phyloP scores from a whole-genome alignment of 768 basidiomycete species.

The Gloeostereum incarnatum region DNA sequence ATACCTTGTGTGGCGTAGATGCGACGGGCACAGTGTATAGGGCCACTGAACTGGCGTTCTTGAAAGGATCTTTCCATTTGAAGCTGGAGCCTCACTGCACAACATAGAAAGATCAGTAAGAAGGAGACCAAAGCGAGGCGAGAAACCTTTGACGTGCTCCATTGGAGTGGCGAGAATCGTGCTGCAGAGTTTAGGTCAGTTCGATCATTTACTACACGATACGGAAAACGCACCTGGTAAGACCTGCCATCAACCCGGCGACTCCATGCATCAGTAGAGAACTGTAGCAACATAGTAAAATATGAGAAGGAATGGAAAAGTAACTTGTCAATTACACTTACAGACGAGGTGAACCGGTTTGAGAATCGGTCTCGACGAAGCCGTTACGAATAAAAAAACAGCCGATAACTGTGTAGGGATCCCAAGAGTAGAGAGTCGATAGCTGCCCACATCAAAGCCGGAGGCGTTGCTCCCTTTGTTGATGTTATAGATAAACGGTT shows the following conservation, averaged over 20 bases:
- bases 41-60: slow-evolving; percentile 54
- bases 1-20: slow-evolving; percentile 54
- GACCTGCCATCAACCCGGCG: slow-evolving; percentile 60
- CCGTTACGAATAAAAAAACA: slow-evolving; percentile 44
- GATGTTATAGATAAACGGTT: too few relatives aligned
- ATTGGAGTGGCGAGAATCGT: slow-evolving; percentile 68
- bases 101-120: slow-evolving; percentile 3
- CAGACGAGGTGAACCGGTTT: slow-evolving; percentile 30
- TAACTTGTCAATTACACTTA: too few relatives aligned
- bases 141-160: slow-evolving; percentile 63
- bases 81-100: slow-evolving; percentile 56
- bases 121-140: neutral
- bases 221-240: slow-evolving; percentile 43
- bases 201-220: slow-evolving; percentile 3
- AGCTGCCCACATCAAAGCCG: slow-evolving; percentile 64
- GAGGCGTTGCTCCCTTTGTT: slow-evolving; percentile 68
- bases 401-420: slow-evolving; percentile 64
- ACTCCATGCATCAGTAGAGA: slow-evolving; percentile 57
- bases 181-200: slow-evolving; percentile 21
- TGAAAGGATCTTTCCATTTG: slow-evolving; percentile 42
- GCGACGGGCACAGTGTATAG: slow-evolving; percentile 57
- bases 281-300: too few relatives aligned
- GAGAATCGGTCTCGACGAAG: slow-evolving; percentile 41
- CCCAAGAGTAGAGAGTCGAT: slow-evolving; percentile 66
- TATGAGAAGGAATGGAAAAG: too few relatives aligned